A percentile compares a stretch with the other conserved stretches of the same genome.
These are phyloP conservation scores for Hymenoscyphus linearis DNA, from an alignment of 2,329 filamentous ascomycete species.

Conservation along the genomic window DNA sequence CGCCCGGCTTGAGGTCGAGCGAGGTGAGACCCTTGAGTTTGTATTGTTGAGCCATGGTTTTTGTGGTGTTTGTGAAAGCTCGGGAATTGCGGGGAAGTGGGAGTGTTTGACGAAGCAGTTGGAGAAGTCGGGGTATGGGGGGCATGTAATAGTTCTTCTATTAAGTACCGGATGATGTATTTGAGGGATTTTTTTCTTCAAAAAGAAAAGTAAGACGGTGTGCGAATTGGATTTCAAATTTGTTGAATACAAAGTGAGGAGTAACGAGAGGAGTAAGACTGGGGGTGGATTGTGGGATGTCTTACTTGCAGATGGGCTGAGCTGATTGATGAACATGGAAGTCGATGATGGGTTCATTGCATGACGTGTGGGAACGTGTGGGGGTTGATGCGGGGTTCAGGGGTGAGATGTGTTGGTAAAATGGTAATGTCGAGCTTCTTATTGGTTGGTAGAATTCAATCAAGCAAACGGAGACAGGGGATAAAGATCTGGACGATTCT, in stretches of 20 bases:
- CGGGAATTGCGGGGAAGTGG: slow-evolving; percentile 14
- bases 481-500: not conserved
- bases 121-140: slow-evolving; percentile 13
- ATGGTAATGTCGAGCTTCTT: not conserved
- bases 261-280: not conserved
- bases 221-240: not conserved
- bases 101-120: slow-evolving; percentile 11
- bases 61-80: slow-evolving; percentile 19
- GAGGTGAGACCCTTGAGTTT: slow-evolving; percentile 73
- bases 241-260: too few relatives aligned
- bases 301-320: not conserved
- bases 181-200: not conserved
- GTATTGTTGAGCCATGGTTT: slow-evolving; percentile 46
- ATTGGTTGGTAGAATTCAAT: not conserved
- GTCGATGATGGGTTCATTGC: slow-evolving; percentile 1
- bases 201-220: not conserved
- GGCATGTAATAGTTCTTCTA: slow-evolving; percentile 5
- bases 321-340: not conserved
- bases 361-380: not conserved
- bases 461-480: not conserved
- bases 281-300: not conserved
- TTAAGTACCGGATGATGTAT: not conserved
- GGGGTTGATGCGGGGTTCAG: not conserved
- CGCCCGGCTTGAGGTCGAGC: slow-evolving; percentile 68
- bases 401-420: not conserved